Conservation (phyloP, 257 asterid genomes). For the Oldenlandia corymbosa region DNA sequence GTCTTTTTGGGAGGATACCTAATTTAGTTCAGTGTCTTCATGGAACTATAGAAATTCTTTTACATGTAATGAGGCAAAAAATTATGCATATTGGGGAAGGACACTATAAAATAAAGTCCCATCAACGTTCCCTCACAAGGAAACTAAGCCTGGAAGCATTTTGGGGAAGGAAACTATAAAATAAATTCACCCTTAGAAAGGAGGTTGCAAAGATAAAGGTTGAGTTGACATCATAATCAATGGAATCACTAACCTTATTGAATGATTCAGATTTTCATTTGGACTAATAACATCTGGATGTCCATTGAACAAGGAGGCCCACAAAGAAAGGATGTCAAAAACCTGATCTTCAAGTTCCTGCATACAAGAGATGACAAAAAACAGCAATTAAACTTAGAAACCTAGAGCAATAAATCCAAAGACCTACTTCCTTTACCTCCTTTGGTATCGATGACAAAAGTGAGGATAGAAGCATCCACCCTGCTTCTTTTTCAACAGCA, state of each 20-base stretch:
- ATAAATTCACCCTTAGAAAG: background rate
- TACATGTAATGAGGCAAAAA: background rate
- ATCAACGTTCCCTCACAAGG: background rate
- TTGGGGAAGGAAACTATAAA: background rate
- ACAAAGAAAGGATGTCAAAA: constrained; percentile 86
- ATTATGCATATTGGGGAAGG: too few relatives aligned
- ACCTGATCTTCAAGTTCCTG: constrained; percentile 94
- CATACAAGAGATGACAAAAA: constrained; percentile 35
- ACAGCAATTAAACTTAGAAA: constrained; percentile 16
- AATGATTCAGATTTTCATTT: constrained; percentile 53
- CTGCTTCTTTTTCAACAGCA: constrained; percentile 86
- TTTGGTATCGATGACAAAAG: constrained; percentile 78
- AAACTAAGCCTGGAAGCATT: constrained; percentile 2
- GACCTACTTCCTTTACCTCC: constrained; percentile 49
- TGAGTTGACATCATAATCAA: constrained; percentile 18
- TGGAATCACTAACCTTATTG: constrained; percentile 54
- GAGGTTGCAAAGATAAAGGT: constrained; percentile 12
- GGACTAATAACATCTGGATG: constrained; percentile 46
- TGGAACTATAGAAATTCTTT: background rate
- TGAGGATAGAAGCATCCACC: constrained; percentile 93
- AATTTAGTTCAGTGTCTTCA: background rate
- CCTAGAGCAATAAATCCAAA: constrained; percentile 13
- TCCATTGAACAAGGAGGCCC: constrained; percentile 79
- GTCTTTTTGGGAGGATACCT: too few relatives aligned
- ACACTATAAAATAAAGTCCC: too few relatives aligned